A percentile compares a stretch with the other conserved stretches of the same genome.
These are phyloP conservation scores for Blastobotrys capitulatus DNA, from an alignment of 1,139 yeast species.

Conservation along the genomic window DNA sequence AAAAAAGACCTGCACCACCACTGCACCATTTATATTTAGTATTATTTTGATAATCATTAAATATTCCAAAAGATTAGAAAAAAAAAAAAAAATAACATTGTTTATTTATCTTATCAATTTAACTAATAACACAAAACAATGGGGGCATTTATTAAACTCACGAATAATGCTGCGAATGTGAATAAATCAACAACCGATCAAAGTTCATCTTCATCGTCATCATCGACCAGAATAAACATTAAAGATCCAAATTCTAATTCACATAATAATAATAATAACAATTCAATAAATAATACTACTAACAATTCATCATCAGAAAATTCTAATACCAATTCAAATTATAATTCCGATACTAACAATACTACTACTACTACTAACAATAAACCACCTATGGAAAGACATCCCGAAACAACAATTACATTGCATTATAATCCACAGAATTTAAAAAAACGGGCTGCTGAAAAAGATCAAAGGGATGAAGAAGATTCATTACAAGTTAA, in stretches of 20 bases:
- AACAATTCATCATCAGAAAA: no score
- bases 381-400: background rate
- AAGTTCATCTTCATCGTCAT: no score
- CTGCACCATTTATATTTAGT: no score
- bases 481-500: background rate
- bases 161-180: background rate
- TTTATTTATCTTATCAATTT: no score
- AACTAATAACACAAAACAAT: no score
- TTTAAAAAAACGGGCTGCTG: background rate
- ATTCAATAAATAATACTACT: background rate
- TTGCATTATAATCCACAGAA: background rate
- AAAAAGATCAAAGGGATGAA: conserved; percentile 2
- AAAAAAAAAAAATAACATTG: no score
- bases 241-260: background rate
- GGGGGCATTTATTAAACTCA: background rate
- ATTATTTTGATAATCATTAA: no score
- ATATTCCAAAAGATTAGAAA: no score
- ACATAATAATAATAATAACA: no score
- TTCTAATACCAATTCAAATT: background rate
- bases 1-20: no score
- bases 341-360: background rate
- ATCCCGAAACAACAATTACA: background rate
- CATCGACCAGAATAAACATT: no score
- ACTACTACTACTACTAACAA: background rate
- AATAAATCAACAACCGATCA: background rate